Evolutionary conservation across 257 asterid genomes (phyloP), one percentile per base, ranked within the genome.

Genomic region (Parsonsia alboflavescens): DNA sequence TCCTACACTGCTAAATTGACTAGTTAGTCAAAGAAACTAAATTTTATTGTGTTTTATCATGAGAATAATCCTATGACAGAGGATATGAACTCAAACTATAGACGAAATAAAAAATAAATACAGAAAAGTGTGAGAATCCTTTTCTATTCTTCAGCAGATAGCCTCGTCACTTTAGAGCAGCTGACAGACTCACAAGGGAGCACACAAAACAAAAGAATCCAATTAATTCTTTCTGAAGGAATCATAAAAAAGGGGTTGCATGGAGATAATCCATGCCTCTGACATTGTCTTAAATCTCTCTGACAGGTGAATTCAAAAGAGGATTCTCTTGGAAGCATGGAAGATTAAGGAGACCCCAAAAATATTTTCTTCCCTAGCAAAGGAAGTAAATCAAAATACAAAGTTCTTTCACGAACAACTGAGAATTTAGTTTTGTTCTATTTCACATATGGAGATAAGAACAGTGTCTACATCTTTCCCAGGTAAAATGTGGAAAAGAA

Each of bases 291-390:
- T 44, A 9, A 30, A 41, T 48, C 26, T 71, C 58, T 33, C 49
- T 0, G 12, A 46, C 69, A 62, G 61, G 0, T 79, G 16, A 28
- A 75, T 46, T 48, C 26, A 28, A 48, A 75, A 16, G 44, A 33
- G 76, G 21, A 41, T 50, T 22, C 65, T 75, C 45, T 2, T 19
- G 48, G 28, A 46, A 53, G 76, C n/a, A 71, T 22, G 28, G 26
- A 64, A 61, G 79, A 62, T 68, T 74, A 45, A 30, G 59, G 30
- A 71, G 19, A 6, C 4, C 42, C 17, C 12, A 11, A 41, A 52
- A 50, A 52, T 33, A n/a, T 50, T 69, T 79, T 33, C 69, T n/a
- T 53, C 17, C 62, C 65, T 42, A 49, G 50, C 26, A 5, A 53
- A 21, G 64, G 59, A 45, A 71, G 68, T 24, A 19, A 64, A 22